These are phyloP conservation scores for Cucurbita moschata DNA, from an alignment of 306 rosid genomes.

Conservation along the genomic window DNA sequence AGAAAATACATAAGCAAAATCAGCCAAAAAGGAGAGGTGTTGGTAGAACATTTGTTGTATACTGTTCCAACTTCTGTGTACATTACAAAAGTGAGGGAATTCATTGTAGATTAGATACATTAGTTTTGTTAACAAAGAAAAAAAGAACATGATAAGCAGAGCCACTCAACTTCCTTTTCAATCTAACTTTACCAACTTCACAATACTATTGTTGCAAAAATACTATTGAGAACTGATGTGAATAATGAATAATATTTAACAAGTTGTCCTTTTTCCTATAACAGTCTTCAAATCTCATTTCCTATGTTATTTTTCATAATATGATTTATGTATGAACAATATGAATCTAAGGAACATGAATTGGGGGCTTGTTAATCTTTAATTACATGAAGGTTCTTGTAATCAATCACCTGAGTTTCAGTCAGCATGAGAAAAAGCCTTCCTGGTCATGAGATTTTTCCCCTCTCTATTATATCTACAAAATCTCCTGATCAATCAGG, in stretches of 20 bases:
- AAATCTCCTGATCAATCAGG: constrained; percentile 8
- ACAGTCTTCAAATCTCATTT: neutral
- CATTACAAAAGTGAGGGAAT: constrained; percentile 18
- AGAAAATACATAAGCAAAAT: neutral
- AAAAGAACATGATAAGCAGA: neutral
- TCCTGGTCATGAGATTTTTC: neutral
- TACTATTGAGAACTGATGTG: neutral
- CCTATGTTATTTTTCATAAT: neutral
- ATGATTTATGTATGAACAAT: neutral
- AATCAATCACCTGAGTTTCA: neutral
- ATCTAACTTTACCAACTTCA: neutral
- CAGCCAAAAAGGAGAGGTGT: neutral
- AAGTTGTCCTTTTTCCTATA: neutral
- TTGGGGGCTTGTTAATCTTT: neutral
- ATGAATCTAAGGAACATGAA: neutral
- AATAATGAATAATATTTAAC: neutral
- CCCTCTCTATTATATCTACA: constrained; percentile 9
- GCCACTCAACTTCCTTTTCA: too few species aligned
- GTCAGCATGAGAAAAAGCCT: neutral
- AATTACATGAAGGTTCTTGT: constrained; percentile 3
- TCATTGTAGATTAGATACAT: constrained; percentile 16
- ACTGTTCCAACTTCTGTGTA: neutral
- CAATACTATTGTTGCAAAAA: neutral
- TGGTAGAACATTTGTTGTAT: constrained; percentile 1
- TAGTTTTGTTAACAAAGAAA: constrained; percentile 10